Percentiles rank a stretch among this genome's conserved stretches.
These are phyloP conservation scores for Pyronema omphalodes DNA, from an alignment of 495 filamentous ascomycete genomes.

Conservation along the genomic window DNA sequence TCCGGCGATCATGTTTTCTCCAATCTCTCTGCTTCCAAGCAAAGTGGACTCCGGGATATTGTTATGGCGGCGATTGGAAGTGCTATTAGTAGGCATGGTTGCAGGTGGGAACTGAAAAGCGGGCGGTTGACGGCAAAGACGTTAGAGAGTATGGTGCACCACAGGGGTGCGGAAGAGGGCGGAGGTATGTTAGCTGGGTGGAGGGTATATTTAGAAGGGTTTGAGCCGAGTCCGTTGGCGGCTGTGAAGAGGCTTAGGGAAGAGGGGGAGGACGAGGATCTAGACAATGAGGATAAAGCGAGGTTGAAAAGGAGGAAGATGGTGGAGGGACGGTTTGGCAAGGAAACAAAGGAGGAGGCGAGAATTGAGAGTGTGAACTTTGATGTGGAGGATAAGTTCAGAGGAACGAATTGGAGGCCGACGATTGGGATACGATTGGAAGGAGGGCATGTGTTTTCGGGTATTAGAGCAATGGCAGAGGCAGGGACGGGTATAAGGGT, in stretches of 20 bases:
- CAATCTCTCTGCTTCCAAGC: constrained; percentile 40
- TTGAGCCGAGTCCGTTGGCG: constrained; percentile 2
- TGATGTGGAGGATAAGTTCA: neutral
- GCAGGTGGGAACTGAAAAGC: constrained; percentile 44
- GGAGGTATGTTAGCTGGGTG: constrained; percentile 51
- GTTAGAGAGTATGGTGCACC: constrained; percentile 42
- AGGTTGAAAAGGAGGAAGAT: neutral
- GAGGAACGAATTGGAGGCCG: constrained; percentile 32
- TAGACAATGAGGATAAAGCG: neutral
- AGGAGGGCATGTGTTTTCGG: constrained; percentile 64
- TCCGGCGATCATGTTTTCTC: constrained; percentile 57
- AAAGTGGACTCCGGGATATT: constrained; percentile 45
- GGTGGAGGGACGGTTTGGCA: neutral
- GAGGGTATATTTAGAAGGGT: constrained; percentile 42
- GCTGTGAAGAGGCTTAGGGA: neutral
- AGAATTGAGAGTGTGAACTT: constrained; percentile 2
- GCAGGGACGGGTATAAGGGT: constrained; percentile 48
- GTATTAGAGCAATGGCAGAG: constrained; percentile 58
- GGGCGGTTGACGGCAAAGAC: constrained; percentile 51
- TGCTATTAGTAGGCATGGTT: constrained; percentile 50
- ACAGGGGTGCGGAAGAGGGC: constrained; percentile 48
- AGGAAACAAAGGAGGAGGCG: neutral
- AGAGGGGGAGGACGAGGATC: neutral
- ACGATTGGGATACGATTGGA: constrained; percentile 47
- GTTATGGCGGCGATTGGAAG: constrained; percentile 59